Percentiles rank a stretch among this genome's conserved stretches.
Evolutionary conservation across 305 asterid genomes (phyloP).

Genomic region (Fraxinus albicans): DNA sequence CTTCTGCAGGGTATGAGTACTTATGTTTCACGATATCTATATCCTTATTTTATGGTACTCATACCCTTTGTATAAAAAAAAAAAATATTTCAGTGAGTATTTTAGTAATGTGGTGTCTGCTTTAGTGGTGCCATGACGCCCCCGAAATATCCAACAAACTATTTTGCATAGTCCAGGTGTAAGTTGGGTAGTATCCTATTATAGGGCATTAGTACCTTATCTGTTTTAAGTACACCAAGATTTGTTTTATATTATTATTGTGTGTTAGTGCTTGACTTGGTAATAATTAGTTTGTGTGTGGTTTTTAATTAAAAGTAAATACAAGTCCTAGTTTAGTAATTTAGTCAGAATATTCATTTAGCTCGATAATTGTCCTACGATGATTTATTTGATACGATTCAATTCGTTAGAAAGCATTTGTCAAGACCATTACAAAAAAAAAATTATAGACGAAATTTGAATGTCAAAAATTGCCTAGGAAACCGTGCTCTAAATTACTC

Average conservation of each 20-base stretch:
- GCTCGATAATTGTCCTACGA: not conserved
- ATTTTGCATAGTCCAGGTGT: not conserved
- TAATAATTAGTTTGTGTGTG: not conserved
- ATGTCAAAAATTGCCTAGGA: not conserved
- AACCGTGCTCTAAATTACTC: not conserved
- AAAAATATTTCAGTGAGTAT: not conserved
- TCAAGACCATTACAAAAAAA: not conserved
- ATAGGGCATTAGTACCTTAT: not conserved
- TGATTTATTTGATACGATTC: not conserved
- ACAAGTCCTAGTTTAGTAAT: not conserved
- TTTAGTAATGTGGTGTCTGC: not conserved
- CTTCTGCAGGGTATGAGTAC: not conserved
- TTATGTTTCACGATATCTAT: not conserved
- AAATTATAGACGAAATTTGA: not conserved
- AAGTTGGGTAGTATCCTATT: not conserved
- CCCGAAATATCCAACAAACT: not conserved
- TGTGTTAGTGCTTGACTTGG: not conserved
- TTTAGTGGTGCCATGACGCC: not conserved
- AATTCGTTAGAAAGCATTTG: not conserved
- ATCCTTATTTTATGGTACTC: not conserved
- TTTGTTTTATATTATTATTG: not conserved
- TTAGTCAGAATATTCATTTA: not conserved
- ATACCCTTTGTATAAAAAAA: not conserved
- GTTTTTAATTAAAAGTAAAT: not conserved
- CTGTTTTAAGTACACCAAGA: not conserved